Evolutionary conservation across 177 flowering plant genomes (phyloP).

Genomic region (Telopea speciosissima): DNA sequence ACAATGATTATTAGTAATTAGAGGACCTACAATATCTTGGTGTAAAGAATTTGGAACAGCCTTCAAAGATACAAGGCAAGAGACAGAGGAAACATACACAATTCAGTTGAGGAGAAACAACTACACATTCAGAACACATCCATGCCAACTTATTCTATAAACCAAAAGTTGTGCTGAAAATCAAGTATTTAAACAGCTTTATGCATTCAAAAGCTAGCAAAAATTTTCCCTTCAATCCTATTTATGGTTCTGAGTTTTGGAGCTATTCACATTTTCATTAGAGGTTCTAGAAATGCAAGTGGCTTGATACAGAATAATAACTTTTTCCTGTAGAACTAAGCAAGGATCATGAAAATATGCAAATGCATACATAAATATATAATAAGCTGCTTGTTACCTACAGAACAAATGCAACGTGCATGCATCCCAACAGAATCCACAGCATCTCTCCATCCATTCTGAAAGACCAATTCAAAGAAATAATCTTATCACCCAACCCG

Average conservation of each 20-base stretch:
- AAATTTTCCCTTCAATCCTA: no score
- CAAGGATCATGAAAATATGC: no score
- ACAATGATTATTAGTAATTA: background rate
- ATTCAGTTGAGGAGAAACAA: no score
- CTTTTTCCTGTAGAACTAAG: no score
- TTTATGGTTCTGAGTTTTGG: no score
- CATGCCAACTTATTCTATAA: background rate
- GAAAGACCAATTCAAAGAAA: conserved; percentile 7
- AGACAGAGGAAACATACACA: no score
- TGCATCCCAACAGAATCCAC: conserved; percentile 4
- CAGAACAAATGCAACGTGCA: conserved; percentile 13
- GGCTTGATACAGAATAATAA: no score
- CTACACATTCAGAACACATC: background rate
- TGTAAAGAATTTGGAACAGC: background rate
- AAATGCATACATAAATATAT: background rate
- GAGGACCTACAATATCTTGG: background rate
- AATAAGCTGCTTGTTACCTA: conserved; percentile 7
- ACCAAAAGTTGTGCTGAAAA: background rate
- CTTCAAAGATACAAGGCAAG: background rate
- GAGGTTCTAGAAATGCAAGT: background rate
- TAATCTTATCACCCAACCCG: background rate
- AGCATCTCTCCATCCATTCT: conserved; percentile 1
- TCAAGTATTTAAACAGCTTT: background rate
- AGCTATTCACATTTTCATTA: no score
- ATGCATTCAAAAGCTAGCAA: background rate